These are phyloP conservation scores for Aquanectria penicillioides DNA, from an alignment of 2,329 filamentous ascomycete species.

Conservation along the genomic window DNA sequence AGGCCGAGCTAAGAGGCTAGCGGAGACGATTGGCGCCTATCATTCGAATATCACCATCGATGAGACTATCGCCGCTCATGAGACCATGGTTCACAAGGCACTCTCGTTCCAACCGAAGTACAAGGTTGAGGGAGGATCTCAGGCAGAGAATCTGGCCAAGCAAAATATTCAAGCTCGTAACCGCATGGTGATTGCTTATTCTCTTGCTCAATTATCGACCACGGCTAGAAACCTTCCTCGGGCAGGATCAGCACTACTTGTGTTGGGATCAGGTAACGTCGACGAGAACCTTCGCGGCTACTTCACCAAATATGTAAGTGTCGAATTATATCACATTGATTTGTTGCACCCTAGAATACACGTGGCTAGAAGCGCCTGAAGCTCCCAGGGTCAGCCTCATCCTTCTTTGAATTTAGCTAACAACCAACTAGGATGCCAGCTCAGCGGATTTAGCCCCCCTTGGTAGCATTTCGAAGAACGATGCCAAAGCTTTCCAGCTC, in stretches of 20 bases:
- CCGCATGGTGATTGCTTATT: constrained; percentile 10
- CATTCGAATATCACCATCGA: constrained; percentile 56
- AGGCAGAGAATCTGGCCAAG: constrained; percentile 61
- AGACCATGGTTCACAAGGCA: constrained; percentile 62
- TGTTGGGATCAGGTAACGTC: constrained; percentile 38
- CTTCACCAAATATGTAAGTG: constrained; percentile 63
- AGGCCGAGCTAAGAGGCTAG: constrained; percentile 1
- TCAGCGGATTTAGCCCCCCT: constrained; percentile 67
- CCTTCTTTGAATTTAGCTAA: no score
- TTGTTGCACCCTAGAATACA: neutral
- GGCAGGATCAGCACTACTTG: constrained; percentile 33
- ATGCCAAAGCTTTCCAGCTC: constrained; percentile 71
- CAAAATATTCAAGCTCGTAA: constrained; percentile 4
- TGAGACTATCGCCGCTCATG: constrained; percentile 34
- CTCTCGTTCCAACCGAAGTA: constrained; percentile 60
- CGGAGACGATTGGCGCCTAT: neutral
- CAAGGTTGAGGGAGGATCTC: constrained; percentile 68
- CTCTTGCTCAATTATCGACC: constrained; percentile 50
- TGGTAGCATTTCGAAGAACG: constrained; percentile 66
- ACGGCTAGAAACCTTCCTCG: constrained; percentile 27
- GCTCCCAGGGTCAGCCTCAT: no score
- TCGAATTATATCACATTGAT: no score
- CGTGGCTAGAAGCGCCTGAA: no score
- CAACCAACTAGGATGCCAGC: constrained; percentile 62
- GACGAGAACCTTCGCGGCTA: constrained; percentile 55